These are phyloP conservation scores for Xylogone sp. DNA, from an alignment of 2,329 filamentous ascomycete genomes.

Conservation along the genomic window DNA sequence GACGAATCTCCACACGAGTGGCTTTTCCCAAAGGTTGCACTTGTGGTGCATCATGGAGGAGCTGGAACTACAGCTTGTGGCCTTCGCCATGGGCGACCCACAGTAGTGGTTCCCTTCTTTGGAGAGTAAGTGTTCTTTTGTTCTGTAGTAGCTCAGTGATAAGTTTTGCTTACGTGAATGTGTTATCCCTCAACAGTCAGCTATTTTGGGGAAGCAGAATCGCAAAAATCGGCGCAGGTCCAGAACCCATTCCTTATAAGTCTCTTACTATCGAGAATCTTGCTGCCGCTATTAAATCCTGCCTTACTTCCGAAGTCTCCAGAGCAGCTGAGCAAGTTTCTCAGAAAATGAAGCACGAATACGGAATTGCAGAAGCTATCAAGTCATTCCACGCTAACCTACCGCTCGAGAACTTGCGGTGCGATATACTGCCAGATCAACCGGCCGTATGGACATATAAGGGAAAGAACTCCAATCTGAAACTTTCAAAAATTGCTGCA, in stretches of 20 bases:
- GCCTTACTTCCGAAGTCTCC: conserved; percentile 27
- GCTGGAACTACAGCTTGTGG: conserved; percentile 34
- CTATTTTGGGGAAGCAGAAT: conserved; percentile 43
- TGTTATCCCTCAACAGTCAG: conserved; percentile 24
- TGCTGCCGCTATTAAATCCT: conserved; percentile 32
- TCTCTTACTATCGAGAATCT: conserved; percentile 30
- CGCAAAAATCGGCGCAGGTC: conserved; percentile 36
- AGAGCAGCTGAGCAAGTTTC: conserved; percentile 30
- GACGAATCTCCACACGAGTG: conserved; percentile 22
- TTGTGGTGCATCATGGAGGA: conserved; percentile 33
- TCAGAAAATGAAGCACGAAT: conserved; percentile 30
- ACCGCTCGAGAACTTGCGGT: conserved; percentile 30
- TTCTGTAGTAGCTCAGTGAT: no score
- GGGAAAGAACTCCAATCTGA: conserved; percentile 26
- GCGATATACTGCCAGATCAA: conserved; percentile 36
- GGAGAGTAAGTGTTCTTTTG: conserved; percentile 25
- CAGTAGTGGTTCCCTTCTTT: conserved; percentile 37
- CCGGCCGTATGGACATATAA: conserved; percentile 49
- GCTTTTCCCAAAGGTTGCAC: conserved; percentile 32
- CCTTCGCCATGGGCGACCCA: conserved; percentile 31
- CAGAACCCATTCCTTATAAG: conserved; percentile 34
- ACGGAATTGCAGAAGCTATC: conserved; percentile 35
- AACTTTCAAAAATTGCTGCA: conserved; percentile 48
- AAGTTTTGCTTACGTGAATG: no score
- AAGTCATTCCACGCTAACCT: conserved; percentile 36